Percentiles rank a stretch among this genome's conserved stretches.
phyloP scores from a whole-genome alignment of 2,329 filamentous ascomycete genomes.

The Thermoascus crustaceus region DNA sequence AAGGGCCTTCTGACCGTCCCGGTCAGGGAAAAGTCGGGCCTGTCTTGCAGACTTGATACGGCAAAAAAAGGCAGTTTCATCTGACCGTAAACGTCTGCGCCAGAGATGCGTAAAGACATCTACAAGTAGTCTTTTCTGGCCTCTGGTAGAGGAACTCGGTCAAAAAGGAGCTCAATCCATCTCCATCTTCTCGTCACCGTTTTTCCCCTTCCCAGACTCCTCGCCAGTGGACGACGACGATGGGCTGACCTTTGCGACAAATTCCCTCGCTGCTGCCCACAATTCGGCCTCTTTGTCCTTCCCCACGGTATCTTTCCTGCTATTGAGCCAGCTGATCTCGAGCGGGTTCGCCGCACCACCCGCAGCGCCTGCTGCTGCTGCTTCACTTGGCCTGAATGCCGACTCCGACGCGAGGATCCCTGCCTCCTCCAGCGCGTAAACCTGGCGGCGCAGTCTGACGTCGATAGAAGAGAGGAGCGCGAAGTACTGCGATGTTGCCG shows the following conservation, averaged over 20 bases:
- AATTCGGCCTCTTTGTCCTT: constrained; percentile 77
- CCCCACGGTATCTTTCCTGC: constrained; percentile 70
- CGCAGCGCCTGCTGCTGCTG: constrained; percentile 16
- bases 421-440: constrained; percentile 73
- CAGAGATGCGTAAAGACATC: no score
- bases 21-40: no score
- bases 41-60: no score
- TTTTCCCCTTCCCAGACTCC: constrained; percentile 9
- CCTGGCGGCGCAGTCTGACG: constrained; percentile 64
- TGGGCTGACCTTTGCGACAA: constrained; percentile 40
- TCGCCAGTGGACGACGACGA: constrained; percentile 6
- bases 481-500: constrained; percentile 54
- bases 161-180: constrained; percentile 33
- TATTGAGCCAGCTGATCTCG: constrained; percentile 86
- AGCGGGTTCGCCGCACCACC: constrained; percentile 44
- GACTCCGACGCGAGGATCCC: constrained; percentile 54
- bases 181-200: constrained; percentile 29
- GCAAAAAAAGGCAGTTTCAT: no score
- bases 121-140: no score
- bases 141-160: no score
- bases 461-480: constrained; percentile 64
- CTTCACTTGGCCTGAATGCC: constrained; percentile 23
- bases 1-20: no score
- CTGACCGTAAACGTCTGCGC: no score
- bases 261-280: constrained; percentile 54